These are phyloP conservation scores for Hypholoma sublateritium DNA, from an alignment of 768 basidiomycete species.

Conservation along the genomic window DNA sequence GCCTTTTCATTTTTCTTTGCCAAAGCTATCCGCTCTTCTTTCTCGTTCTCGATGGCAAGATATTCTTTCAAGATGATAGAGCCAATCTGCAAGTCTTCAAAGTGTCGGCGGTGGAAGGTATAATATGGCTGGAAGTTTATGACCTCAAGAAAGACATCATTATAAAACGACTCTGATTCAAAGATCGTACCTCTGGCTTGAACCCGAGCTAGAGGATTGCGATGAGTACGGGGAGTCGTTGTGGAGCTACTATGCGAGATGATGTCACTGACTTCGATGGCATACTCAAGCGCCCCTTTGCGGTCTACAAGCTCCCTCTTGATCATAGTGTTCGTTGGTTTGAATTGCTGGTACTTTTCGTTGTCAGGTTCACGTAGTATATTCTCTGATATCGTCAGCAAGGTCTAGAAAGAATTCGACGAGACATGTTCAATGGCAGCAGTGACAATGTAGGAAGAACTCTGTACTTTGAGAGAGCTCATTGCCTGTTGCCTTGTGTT, in stretches of 20 bases:
- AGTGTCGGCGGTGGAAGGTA: slow-evolving; percentile 50
- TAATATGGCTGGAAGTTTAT: slow-evolving; percentile 75
- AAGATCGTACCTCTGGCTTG: slow-evolving; percentile 52
- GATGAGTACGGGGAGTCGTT: not conserved
- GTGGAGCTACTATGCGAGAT: not conserved
- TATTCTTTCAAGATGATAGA: slow-evolving; percentile 64
- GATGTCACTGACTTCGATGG: slow-evolving; percentile 58
- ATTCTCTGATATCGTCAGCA: slow-evolving; percentile 71
- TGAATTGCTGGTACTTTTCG: slow-evolving; percentile 71
- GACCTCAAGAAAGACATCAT: slow-evolving; percentile 42
- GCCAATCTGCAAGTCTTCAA: slow-evolving; percentile 61
- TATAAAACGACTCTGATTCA: not conserved
- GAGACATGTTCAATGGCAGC: slow-evolving; percentile 12
- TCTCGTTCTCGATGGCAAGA: slow-evolving; percentile 49
- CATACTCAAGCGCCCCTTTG: slow-evolving; percentile 79
- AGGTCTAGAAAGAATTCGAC: slow-evolving; percentile 43
- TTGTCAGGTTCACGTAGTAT: slow-evolving; percentile 73
- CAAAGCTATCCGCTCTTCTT: slow-evolving; percentile 46
- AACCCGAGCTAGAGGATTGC: slow-evolving; percentile 62
- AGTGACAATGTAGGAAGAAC: slow-evolving; percentile 12
- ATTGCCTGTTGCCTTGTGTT: slow-evolving; percentile 62
- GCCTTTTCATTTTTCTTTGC: slow-evolving; percentile 61
- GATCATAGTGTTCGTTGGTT: slow-evolving; percentile 70
- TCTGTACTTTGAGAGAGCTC: slow-evolving; percentile 62
- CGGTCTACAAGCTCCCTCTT: slow-evolving; percentile 66